Evolutionary conservation across 495 filamentous ascomycete genomes (phyloP).

Genomic region (Xylaria grammica): DNA sequence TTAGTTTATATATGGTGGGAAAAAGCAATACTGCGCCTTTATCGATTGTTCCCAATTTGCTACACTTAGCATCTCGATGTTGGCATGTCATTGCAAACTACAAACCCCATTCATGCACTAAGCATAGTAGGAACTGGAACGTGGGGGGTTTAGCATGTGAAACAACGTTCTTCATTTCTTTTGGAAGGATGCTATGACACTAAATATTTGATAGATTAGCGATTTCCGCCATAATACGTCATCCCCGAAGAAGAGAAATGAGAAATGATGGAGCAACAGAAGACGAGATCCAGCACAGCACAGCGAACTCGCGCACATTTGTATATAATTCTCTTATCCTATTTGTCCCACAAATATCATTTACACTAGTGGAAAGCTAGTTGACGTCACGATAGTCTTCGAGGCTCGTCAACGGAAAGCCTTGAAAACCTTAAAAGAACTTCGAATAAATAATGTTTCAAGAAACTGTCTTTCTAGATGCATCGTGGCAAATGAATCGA

Average conservation of each 20-base stretch:
- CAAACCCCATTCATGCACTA: slow-evolving; percentile 27
- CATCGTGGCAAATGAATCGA: no score
- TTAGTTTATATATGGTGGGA: slow-evolving; percentile 11
- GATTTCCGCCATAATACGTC: slow-evolving; percentile 13
- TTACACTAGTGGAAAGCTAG: slow-evolving; percentile 10
- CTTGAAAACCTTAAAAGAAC: neutral
- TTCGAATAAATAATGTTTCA: no score
- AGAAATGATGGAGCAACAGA: slow-evolving; percentile 10
- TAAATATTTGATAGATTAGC: slow-evolving; percentile 34
- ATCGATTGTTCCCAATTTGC: slow-evolving; percentile 13
- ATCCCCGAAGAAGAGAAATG: slow-evolving; percentile 9
- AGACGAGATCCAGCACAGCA: slow-evolving; percentile 16
- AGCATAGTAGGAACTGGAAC: slow-evolving; percentile 2
- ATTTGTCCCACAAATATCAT: slow-evolving; percentile 20
- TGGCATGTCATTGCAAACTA: slow-evolving; percentile 26
- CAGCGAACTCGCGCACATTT: slow-evolving; percentile 30
- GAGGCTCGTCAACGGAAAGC: neutral
- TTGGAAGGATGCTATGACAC: slow-evolving; percentile 34
- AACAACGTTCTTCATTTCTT: slow-evolving; percentile 24
- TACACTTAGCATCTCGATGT: slow-evolving; percentile 25
- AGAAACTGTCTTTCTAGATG: no score
- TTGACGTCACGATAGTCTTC: neutral
- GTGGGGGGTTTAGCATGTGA: slow-evolving; percentile 13
- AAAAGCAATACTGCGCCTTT: neutral
- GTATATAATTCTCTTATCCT: slow-evolving; percentile 37